These are phyloP conservation scores for Malus orientalis DNA, from an alignment of 306 rosid genomes.

Conservation along the genomic window DNA sequence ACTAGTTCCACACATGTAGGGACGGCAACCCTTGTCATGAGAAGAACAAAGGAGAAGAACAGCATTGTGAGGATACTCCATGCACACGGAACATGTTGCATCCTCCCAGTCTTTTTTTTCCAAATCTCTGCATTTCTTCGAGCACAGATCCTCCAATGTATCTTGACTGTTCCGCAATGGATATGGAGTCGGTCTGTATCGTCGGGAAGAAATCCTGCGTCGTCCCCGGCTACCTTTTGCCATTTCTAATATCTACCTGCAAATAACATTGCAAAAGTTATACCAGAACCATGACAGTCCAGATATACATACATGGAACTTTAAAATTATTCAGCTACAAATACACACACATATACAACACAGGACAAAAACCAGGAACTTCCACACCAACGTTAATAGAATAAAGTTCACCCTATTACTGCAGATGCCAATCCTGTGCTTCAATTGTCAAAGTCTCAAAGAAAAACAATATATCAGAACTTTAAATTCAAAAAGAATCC, in stretches of 20 bases:
- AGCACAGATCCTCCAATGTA: constrained; percentile 44
- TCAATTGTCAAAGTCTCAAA: neutral
- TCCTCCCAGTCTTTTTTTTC: constrained; percentile 74
- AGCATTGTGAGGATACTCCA: constrained; percentile 97
- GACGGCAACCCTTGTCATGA: constrained; percentile 75
- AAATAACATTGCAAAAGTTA: constrained; percentile 7
- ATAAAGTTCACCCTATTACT: neutral
- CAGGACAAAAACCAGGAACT: neutral
- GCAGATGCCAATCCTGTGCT: neutral
- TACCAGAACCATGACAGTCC: neutral
- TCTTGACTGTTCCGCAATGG: constrained; percentile 46
- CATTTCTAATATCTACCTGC: constrained; percentile 55
- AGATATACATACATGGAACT: neutral
- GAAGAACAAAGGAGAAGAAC: constrained; percentile 93
- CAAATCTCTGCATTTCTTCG: constrained; percentile 57
- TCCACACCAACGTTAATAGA: neutral
- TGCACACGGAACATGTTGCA: constrained; percentile 92
- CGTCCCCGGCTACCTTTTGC: constrained; percentile 89
- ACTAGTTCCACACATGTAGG: constrained; percentile 89
- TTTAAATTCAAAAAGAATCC: neutral
- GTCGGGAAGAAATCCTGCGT: constrained; percentile 55
- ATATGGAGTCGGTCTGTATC: constrained; percentile 61
- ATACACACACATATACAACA: neutral
- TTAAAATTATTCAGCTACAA: neutral
- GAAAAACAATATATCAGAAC: neutral